These are phyloP conservation scores for Salpingoeca rosetta DNA, from an alignment of 78 protist species.

Conservation along the genomic window DNA sequence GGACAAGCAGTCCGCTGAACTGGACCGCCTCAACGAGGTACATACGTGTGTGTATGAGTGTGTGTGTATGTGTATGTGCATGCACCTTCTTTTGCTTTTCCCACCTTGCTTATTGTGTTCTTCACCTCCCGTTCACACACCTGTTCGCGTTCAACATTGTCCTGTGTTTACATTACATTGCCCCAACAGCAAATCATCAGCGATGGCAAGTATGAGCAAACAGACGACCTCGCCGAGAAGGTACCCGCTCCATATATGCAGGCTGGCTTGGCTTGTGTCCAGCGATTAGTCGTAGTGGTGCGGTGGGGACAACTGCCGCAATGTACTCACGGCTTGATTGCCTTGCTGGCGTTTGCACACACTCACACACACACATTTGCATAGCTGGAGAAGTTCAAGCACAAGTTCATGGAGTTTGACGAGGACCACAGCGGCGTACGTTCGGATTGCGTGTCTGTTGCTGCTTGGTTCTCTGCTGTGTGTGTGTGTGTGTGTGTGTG, in stretches of 20 bases:
- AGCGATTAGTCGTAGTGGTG: neutral
- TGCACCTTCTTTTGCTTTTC: neutral
- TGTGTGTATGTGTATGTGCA: neutral
- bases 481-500: too few relatives aligned
- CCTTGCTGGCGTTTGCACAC: neutral
- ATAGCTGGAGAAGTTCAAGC: neutral
- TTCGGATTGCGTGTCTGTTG: too few relatives aligned
- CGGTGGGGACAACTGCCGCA: neutral
- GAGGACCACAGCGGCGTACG: neutral
- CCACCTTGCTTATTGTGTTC: neutral
- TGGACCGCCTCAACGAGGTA: too few relatives aligned
- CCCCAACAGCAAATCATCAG: neutral
- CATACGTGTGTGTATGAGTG: neutral
- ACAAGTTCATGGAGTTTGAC: neutral
- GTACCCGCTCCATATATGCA: neutral
- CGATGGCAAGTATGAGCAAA: neutral
- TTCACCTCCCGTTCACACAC: neutral
- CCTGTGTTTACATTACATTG: neutral
- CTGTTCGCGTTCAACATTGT: neutral
- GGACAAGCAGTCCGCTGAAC: too few relatives aligned
- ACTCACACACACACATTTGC: neutral
- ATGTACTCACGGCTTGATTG: neutral
- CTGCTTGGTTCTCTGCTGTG: too few relatives aligned
- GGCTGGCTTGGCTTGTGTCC: neutral
- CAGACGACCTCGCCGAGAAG: neutral